Conservation (phyloP, 83 land plant species). For the Isoetes engelmannii region DNA sequence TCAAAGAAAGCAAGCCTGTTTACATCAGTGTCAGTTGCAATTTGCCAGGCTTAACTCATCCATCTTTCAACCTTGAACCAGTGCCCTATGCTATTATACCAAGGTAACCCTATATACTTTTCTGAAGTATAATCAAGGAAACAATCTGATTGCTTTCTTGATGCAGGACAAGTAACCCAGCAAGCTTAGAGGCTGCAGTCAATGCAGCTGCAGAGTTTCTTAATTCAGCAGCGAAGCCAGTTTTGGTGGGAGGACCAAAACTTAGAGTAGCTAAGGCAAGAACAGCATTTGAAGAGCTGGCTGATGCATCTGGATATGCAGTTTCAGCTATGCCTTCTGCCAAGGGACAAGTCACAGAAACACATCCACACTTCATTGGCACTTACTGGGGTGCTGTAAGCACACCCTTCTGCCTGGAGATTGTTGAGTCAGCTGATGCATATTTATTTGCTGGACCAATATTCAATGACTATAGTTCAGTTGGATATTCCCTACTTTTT, state of each 20-base stretch:
- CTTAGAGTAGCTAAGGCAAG: background rate
- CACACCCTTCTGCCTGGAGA: conserved; percentile 33
- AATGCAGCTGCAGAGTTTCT: background rate
- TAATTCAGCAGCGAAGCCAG: background rate
- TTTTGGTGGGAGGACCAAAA: background rate
- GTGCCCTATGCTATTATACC: conserved; percentile 35
- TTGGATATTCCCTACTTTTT: conserved; percentile 35
- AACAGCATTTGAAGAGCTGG: background rate
- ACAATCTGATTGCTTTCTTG: background rate
- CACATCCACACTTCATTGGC: background rate
- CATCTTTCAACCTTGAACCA: conserved; percentile 41
- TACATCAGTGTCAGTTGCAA: conserved; percentile 61
- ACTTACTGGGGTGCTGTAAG: conserved; percentile 3
- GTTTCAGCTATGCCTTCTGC: background rate
- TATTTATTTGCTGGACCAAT: conserved; percentile 10
- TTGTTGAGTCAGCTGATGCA: conserved; percentile 65
- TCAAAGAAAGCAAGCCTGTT: conserved; percentile 61
- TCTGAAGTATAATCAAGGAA: background rate
- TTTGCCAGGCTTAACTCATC: conserved; percentile 39
- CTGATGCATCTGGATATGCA: conserved; percentile 1
- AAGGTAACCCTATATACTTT: background rate
- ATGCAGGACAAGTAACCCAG: background rate
- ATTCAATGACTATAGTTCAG: conserved; percentile 2
- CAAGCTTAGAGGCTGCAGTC: background rate
- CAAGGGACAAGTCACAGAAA: background rate